Percentiles rank a stretch among this genome's conserved stretches.
These are phyloP conservation scores for Lecanicillium sp. DNA, from an alignment of 2,329 filamentous ascomycete species.

Conservation along the genomic window DNA sequence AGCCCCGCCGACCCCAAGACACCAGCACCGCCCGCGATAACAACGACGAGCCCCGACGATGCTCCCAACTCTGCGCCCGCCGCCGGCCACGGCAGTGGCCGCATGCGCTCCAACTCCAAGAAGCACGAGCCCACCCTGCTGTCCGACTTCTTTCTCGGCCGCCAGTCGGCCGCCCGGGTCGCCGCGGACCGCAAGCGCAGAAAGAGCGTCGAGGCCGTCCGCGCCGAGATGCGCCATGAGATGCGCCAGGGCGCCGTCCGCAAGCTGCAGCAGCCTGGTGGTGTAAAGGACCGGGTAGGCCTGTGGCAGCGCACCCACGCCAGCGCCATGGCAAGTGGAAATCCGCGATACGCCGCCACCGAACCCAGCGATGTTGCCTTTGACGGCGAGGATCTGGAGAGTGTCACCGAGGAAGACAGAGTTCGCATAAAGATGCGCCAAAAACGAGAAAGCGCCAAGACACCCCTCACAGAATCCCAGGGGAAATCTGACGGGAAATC, in stretches of 20 bases:
- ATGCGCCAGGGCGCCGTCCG: slow-evolving; percentile 40
- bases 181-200: slow-evolving; percentile 44
- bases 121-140: slow-evolving; percentile 39
- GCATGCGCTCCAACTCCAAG: slow-evolving; percentile 28
- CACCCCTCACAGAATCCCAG: slow-evolving; percentile 20
- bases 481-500: slow-evolving; percentile 11
- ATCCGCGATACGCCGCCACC: slow-evolving; percentile 44
- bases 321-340: slow-evolving; percentile 47
- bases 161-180: slow-evolving; percentile 47
- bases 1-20: slow-evolving; percentile 4
- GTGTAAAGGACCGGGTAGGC: slow-evolving; percentile 72
- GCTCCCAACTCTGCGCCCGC: slow-evolving; percentile 37
- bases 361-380: slow-evolving; percentile 56
- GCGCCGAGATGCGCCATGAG: slow-evolving; percentile 36
- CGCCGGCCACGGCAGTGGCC: slow-evolving; percentile 16
- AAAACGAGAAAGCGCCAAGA: slow-evolving; percentile 25
- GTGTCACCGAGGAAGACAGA: slow-evolving; percentile 54
- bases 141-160: slow-evolving; percentile 49
- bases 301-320: slow-evolving; percentile 79
- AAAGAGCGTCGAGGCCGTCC: slow-evolving; percentile 51
- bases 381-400: slow-evolving; percentile 47
- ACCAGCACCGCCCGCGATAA: slow-evolving; percentile 10
- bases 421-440: slow-evolving; percentile 48
- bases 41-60: slow-evolving; percentile 8
- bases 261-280: slow-evolving; percentile 54